Evolutionary conservation across 176 grass and related monocot genomes (phyloP), one percentile per base, ranked within the genome.

Genomic region (Oryza nivara): DNA sequence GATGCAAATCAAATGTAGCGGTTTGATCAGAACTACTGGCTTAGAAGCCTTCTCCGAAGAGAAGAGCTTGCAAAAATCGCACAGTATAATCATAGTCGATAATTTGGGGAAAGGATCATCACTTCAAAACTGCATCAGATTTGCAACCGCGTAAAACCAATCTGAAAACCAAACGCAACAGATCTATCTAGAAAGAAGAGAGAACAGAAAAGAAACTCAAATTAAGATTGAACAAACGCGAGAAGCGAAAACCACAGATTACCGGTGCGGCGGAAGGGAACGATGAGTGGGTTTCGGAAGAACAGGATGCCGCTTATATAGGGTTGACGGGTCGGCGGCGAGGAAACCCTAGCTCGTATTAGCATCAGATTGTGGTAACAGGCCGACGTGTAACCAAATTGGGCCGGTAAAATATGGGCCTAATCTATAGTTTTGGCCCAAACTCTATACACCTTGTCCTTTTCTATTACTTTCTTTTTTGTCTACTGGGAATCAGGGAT

Each of bases 101-200:
- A 81, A 89, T 83, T 25, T 83, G 87, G 87, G 90, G 83, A 92
- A 92, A 89, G 77, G 69, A n/a, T 84, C 90, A 78, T 89, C 90
- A 89, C 15, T 41, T 81, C 82, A 69, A 74, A 67, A 79, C 45
- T 54, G 77, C 36, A 36, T 32, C 25, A 20, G 7, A 23, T 67
- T 78, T 65, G 45, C 52, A 9, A 16, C 2, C 8, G 32, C 3
- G 7, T 36, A 49, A 34, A 75, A 28, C 9, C 0, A 40, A 40
- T 6, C 38, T 7, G 38, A 63, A 36, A 0, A 30, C 6, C 14
- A 4, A 11, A 70, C 6, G n/a, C 23, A 35, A 17, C 9, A 23
- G 16, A 79, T 9, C 9, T 8, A 48, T n/a, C 15, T 1, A 54
- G 16, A 32, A 56, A 3, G 26, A 81, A 66, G 38, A 0, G 2